Evolutionary conservation across 176 grass and related monocot species (phyloP).

Genomic region (Luzula sylvatica): DNA sequence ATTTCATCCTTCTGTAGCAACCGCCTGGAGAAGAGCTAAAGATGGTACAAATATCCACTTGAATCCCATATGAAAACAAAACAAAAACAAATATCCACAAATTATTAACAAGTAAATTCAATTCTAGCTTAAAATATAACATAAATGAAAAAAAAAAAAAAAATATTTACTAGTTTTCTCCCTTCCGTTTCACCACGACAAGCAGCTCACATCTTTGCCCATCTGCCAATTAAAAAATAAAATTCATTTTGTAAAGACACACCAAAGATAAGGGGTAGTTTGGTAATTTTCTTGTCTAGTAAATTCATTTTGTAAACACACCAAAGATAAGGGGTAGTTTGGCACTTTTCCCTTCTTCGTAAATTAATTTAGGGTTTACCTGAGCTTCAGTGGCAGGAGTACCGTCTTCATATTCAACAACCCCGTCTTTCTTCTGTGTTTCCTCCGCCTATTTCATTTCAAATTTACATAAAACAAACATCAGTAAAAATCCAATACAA

Average conservation of each 20-base stretch:
- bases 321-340: too few species aligned
- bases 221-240: constrained; percentile 43
- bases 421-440: too few species aligned
- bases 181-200: constrained; percentile 98
- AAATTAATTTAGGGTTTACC: constrained; percentile 20
- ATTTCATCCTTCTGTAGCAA: constrained; percentile 91
- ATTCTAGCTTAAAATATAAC: too few species aligned
- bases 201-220: constrained; percentile 90
- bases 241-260: constrained; percentile 7
- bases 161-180: constrained; percentile 70
- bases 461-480: too few species aligned
- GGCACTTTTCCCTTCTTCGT: not conserved
- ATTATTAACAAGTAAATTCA: not conserved
- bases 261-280: too few species aligned
- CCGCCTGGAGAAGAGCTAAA: constrained; percentile 93
- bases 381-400: constrained; percentile 73
- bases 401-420: constrained; percentile 85
- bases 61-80: constrained; percentile 22
- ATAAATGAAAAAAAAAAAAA: too few species aligned
- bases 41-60: constrained; percentile 98
- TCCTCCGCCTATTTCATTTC: too few species aligned
- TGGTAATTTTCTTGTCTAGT: too few species aligned
- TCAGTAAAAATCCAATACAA: too few species aligned
- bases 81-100: constrained; percentile 2
- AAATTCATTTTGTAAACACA: constrained; percentile 3